Conservation (phyloP, 179 eudicot genomes). For the Spinacia oleracea region DNA sequence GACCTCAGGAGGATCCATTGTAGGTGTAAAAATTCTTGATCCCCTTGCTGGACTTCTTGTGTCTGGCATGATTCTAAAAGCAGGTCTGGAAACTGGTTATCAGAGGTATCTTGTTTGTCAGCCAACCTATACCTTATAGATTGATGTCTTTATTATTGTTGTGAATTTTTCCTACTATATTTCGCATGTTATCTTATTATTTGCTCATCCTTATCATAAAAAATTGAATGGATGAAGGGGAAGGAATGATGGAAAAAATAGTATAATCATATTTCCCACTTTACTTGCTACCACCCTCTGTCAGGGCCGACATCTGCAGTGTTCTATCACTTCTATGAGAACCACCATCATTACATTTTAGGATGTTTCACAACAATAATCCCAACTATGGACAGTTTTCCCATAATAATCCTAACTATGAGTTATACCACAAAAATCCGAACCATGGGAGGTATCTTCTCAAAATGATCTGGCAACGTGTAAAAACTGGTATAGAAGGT, state of each 20-base stretch:
- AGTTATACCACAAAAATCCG: too few species aligned
- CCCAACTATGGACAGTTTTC: too few species aligned
- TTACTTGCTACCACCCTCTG: neutral
- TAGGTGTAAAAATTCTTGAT: slow-evolving; percentile 84
- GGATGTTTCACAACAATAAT: too few species aligned
- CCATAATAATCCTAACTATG: too few species aligned
- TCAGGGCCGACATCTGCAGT: too few species aligned
- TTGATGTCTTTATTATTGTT: neutral
- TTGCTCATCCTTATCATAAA: neutral
- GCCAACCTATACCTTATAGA: neutral
- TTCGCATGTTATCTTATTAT: neutral
- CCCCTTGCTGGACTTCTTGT: slow-evolving; percentile 94
- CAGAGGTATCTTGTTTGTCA: slow-evolving; percentile 52
- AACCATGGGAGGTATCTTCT: too few species aligned
- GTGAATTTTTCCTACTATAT: too few species aligned
- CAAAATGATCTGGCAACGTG: too few species aligned
- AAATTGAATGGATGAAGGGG: neutral
- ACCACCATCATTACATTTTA: neutral
- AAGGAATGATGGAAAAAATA: neutral
- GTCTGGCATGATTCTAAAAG: slow-evolving; percentile 92
- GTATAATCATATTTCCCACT: neutral
- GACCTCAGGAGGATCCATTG: slow-evolving; percentile 78
- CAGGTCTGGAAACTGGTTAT: slow-evolving; percentile 90
- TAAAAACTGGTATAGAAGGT: too few species aligned
- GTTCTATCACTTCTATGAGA: too few species aligned